These are phyloP conservation scores for Hyaloperonospora arabidopsidis DNA, from an alignment of 352 stramenopile species.

Conservation along the genomic window DNA sequence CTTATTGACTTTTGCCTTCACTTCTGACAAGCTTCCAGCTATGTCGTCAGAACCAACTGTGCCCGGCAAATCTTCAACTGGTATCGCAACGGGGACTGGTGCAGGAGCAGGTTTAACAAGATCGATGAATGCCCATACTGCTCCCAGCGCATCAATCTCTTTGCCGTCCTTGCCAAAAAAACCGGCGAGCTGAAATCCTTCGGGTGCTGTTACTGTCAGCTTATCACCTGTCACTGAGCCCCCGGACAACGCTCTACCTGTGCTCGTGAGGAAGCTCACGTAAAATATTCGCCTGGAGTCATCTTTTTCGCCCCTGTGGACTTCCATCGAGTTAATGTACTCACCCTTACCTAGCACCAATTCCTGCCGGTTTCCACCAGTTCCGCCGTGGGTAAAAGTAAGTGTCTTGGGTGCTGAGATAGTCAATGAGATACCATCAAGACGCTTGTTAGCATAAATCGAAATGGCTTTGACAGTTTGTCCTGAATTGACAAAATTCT, in stretches of 20 bases:
- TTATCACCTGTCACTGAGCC: constrained; percentile 13
- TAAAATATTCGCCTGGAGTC: constrained; percentile 20
- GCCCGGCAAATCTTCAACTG: background rate
- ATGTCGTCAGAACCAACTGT: background rate
- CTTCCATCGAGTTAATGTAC: constrained; percentile 25
- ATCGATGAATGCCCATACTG: background rate
- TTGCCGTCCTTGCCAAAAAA: constrained; percentile 2
- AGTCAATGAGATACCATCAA: constrained; percentile 18
- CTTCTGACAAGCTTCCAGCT: constrained; percentile 3
- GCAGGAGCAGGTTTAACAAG: background rate
- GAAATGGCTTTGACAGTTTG: constrained; percentile 19
- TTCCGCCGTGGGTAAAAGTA: constrained; percentile 21
- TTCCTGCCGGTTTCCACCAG: constrained; percentile 9
- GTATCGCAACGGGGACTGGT: background rate
- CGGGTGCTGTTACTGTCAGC: constrained; percentile 1
- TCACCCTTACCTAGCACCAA: constrained; percentile 14
- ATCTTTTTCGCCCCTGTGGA: constrained; percentile 23
- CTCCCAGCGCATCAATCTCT: constrained; percentile 7
- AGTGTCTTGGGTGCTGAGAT: constrained; percentile 11
- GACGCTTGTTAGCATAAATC: constrained; percentile 15
- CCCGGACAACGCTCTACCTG: constrained; percentile 15
- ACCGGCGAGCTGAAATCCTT: constrained; percentile 6
- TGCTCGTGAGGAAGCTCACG: constrained; percentile 21
- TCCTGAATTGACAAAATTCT: constrained; percentile 20
- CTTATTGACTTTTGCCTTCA: constrained; percentile 2